Percentiles rank a stretch among this genome's conserved stretches.
phyloP scores from a whole-genome alignment of 345 rosid genomes.

The Brassica napus region DNA sequence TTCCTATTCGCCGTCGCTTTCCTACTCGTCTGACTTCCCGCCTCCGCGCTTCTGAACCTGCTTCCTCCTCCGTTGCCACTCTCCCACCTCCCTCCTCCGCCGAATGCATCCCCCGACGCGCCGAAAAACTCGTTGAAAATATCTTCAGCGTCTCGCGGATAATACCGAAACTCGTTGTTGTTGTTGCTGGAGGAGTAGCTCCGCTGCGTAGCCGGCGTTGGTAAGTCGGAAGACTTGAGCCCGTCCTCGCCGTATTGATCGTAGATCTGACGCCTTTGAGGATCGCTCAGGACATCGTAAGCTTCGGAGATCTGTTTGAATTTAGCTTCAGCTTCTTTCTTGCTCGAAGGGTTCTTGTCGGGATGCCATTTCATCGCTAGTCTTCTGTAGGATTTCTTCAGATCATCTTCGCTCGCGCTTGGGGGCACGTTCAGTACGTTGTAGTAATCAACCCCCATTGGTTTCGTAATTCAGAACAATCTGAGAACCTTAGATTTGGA shows the following conservation, averaged over 20 bases:
- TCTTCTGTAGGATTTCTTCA: constrained; percentile 67
- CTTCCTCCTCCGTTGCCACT: constrained; percentile 28
- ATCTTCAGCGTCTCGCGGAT: constrained; percentile 67
- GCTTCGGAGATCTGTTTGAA: constrained; percentile 88
- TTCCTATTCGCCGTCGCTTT: constrained; percentile 41
- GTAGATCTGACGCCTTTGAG: constrained; percentile 84
- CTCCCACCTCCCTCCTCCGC: constrained; percentile 9
- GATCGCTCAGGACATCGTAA: constrained; percentile 77
- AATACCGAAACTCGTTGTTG: constrained; percentile 46
- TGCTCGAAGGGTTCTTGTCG: constrained; percentile 72
- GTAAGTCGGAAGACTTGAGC: constrained; percentile 53
- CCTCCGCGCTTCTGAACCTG: constrained; percentile 29
- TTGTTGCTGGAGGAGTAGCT: not conserved
- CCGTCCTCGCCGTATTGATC: constrained; percentile 81
- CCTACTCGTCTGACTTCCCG: constrained; percentile 39
- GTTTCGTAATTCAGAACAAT: not conserved
- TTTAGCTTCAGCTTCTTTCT: constrained; percentile 80
- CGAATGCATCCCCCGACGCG: constrained; percentile 40
- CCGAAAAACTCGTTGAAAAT: constrained; percentile 69
- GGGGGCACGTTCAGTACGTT: constrained; percentile 69
- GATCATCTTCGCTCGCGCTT: constrained; percentile 72
- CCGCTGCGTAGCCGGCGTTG: constrained; percentile 35
- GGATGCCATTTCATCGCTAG: constrained; percentile 95
- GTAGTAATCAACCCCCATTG: constrained; percentile 92
- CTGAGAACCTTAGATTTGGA: not conserved